A percentile compares a stretch with the other conserved stretches of the same genome.
phyloP scores from a whole-genome alignment of 306 rosid genomes.

The Fragaria vesca region DNA sequence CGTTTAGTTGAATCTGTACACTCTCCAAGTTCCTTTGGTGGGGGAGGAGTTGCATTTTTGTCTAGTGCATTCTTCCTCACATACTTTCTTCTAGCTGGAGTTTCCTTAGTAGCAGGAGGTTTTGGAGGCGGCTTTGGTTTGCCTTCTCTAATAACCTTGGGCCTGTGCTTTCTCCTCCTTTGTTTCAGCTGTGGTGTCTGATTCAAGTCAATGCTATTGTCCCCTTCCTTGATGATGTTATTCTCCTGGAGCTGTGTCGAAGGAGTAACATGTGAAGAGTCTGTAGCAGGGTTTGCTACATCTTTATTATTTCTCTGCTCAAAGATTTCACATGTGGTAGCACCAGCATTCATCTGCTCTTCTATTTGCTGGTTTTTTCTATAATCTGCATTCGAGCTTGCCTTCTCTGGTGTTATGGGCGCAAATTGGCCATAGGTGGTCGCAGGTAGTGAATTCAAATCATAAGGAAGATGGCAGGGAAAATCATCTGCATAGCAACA shows the following conservation, averaged over 20 bases:
- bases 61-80: constrained; percentile 38
- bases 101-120: constrained; percentile 42
- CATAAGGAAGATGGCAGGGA: constrained; percentile 13
- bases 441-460: constrained; percentile 36
- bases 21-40: constrained; percentile 25
- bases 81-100: constrained; percentile 41
- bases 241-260: constrained; percentile 37
- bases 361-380: constrained; percentile 28
- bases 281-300: constrained; percentile 22
- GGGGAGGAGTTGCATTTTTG: constrained; percentile 35
- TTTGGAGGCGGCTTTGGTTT: constrained; percentile 54
- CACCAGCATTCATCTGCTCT: constrained; percentile 23
- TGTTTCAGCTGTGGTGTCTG: constrained; percentile 50
- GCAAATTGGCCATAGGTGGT: constrained; percentile 30
- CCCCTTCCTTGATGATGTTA: constrained; percentile 35
- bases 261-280: constrained; percentile 35
- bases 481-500: constrained; percentile 25
- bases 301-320: constrained; percentile 35
- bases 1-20: constrained; percentile 26
- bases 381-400: constrained; percentile 13
- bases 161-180: constrained; percentile 72
- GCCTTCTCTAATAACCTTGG: constrained; percentile 77
- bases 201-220: constrained; percentile 27
- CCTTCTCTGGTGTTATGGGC: constrained; percentile 51
- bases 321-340: constrained; percentile 22